A percentile compares a stretch with the other conserved stretches of the same genome.
phyloP scores from a whole-genome alignment of 2,329 filamentous ascomycete genomes.

The Colletotrichum truncatum region DNA sequence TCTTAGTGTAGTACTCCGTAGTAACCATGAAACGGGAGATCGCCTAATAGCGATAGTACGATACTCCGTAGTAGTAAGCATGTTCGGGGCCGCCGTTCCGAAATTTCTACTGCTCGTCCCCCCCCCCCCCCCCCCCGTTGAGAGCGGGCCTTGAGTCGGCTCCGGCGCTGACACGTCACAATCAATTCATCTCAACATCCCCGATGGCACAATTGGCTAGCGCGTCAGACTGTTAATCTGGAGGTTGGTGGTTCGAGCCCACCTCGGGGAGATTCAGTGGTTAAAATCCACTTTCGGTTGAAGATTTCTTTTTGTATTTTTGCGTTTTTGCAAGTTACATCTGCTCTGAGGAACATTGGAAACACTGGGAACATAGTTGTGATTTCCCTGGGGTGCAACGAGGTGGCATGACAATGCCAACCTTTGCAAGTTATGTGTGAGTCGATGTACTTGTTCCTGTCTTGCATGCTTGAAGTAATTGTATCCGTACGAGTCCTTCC shows the following conservation, averaged over 20 bases:
- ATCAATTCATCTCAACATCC: constrained; percentile 5
- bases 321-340: background rate
- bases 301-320: background rate
- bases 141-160: background rate
- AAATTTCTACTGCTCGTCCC: background rate
- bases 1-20: too few relatives aligned
- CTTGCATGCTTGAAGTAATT: too few relatives aligned
- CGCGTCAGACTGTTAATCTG: constrained; percentile 21
- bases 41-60: background rate
- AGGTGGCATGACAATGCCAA: too few relatives aligned
- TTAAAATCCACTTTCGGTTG: background rate
- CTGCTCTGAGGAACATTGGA: too few relatives aligned
- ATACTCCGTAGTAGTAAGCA: too few relatives aligned
- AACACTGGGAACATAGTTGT: background rate
- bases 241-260: constrained; percentile 20
- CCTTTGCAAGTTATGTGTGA: too few relatives aligned
- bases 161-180: background rate
- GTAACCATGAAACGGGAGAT: constrained; percentile 11
- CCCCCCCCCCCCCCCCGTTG: constrained; percentile 6
- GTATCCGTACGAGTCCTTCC: too few relatives aligned
- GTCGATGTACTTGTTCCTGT: too few relatives aligned
- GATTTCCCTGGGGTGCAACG: too few relatives aligned
- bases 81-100: background rate
- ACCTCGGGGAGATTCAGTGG: constrained; percentile 6
- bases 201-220: constrained; percentile 22